Percentiles rank a stretch among this genome's conserved stretches.
Evolutionary conservation across 2,329 filamentous ascomycete species (phyloP).

Genomic region (Alternaria sp.): DNA sequence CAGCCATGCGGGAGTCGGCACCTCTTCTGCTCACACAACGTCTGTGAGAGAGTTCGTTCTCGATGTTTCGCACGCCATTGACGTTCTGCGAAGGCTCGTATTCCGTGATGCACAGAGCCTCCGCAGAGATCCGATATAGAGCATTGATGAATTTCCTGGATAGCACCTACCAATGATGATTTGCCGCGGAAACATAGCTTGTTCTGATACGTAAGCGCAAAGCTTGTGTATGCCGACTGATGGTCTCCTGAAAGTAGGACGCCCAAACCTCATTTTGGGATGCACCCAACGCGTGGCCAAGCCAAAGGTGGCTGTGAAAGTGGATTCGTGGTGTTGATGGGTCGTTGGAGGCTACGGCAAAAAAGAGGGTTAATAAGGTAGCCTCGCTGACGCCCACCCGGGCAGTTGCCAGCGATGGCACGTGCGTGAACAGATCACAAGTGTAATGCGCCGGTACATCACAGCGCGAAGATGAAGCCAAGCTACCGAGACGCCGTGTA

Average conservation of each 20-base stretch:
- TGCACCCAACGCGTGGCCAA: background rate
- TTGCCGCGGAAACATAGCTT: background rate
- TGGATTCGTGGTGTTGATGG: background rate
- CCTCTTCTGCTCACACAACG: background rate
- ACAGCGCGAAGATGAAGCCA: background rate
- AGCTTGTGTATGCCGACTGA: background rate
- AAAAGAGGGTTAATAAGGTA: background rate
- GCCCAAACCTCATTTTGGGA: background rate
- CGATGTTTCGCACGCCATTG: background rate
- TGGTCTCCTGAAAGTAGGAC: background rate
- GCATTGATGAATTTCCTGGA: background rate
- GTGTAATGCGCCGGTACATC: background rate
- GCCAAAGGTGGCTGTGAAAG: background rate
- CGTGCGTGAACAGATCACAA: background rate
- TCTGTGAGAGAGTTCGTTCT: background rate
- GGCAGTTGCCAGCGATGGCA: background rate
- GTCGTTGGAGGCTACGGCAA: background rate
- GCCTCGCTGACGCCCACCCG: background rate
- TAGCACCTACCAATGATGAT: background rate
- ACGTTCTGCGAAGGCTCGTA: background rate
- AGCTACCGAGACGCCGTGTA: background rate
- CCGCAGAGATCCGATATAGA: background rate
- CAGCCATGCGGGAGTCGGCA: background rate
- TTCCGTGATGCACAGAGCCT: too few relatives aligned
- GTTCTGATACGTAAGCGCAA: background rate